Percentiles rank a stretch among this genome's conserved stretches.
These are phyloP conservation scores for Solanum piurae DNA, from an alignment of 257 asterid species.

Conservation along the genomic window DNA sequence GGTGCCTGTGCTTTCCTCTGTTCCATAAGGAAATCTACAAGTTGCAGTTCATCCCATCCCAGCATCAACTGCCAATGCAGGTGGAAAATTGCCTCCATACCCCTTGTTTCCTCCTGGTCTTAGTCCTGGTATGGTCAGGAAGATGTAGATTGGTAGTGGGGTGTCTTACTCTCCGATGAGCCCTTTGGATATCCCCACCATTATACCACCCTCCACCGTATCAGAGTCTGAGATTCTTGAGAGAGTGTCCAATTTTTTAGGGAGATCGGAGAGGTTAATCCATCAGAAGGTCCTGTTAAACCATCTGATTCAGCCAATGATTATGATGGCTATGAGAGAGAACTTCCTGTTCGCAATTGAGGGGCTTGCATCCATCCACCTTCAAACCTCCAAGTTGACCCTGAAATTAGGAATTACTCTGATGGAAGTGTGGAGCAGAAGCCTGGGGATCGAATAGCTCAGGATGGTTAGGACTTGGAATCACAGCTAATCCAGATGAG, in stretches of 20 bases:
- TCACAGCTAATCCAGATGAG: slow-evolving; percentile 60
- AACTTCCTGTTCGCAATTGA: slow-evolving; percentile 47
- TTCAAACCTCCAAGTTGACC: slow-evolving; percentile 46
- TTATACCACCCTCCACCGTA: slow-evolving; percentile 67
- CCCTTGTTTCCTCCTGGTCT: slow-evolving; percentile 52
- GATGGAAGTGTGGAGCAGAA: slow-evolving; percentile 67
- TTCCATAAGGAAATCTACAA: slow-evolving; percentile 40
- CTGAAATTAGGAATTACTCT: slow-evolving; percentile 37
- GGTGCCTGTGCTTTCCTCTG: slow-evolving; percentile 32
- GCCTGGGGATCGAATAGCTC: slow-evolving; percentile 57
- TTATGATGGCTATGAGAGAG: slow-evolving; percentile 62
- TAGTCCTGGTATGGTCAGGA: slow-evolving; percentile 80
- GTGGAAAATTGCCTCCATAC: slow-evolving; percentile 69
- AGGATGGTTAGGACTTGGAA: slow-evolving; percentile 77
- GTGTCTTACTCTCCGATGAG: slow-evolving; percentile 95
- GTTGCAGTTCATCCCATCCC: slow-evolving; percentile 21
- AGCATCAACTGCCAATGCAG: slow-evolving; percentile 18
- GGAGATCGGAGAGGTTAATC: slow-evolving; percentile 87
- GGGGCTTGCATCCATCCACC: slow-evolving; percentile 95
- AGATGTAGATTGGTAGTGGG: slow-evolving; percentile 98
- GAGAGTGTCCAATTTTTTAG: slow-evolving; percentile 72
- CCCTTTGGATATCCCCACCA: slow-evolving; percentile 90
- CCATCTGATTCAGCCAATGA: slow-evolving; percentile 39
- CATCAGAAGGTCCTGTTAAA: slow-evolving; percentile 80
- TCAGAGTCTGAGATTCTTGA: slow-evolving; percentile 74